phyloP scores from a whole-genome alignment of 75 land plant species.

The Picea sitchensis region DNA sequence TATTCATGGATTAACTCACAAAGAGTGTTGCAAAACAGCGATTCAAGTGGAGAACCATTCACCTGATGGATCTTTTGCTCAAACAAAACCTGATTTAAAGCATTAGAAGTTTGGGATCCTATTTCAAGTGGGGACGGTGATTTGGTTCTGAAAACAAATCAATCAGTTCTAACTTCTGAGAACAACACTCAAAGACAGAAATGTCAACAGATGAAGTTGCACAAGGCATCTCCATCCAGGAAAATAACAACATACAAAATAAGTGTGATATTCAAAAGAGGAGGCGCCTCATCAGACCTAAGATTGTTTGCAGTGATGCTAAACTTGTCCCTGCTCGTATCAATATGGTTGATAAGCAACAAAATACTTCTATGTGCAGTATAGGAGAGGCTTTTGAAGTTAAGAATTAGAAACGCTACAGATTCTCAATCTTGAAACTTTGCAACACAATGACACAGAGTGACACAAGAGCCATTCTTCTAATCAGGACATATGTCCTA shows the following conservation, averaged over 20 bases:
- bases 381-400: not conserved
- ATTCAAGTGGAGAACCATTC: too few species aligned
- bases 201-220: not conserved
- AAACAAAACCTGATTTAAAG: too few species aligned
- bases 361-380: not conserved
- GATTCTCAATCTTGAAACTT: too few species aligned
- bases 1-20: too few species aligned
- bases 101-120: too few species aligned
- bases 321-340: not conserved
- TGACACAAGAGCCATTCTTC: too few species aligned
- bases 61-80: too few species aligned
- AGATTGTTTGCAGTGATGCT: not conserved
- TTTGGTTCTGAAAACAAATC: too few species aligned
- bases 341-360: not conserved
- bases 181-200: not conserved
- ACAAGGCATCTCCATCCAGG: not conserved
- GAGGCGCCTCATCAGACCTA: constrained; percentile 1
- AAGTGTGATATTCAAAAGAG: constrained; percentile 1
- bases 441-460: too few species aligned
- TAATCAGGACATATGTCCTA: too few species aligned
- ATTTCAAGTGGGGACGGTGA: too few species aligned
- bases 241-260: constrained; percentile 5
- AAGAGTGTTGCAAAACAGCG: too few species aligned
- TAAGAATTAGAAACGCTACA: constrained; percentile 1
- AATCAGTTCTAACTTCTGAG: not conserved